Evolutionary conservation across 768 basidiomycete species (phyloP), one percentile per base, ranked within the genome.

Genomic region (Megacollybia marginata): DNA sequence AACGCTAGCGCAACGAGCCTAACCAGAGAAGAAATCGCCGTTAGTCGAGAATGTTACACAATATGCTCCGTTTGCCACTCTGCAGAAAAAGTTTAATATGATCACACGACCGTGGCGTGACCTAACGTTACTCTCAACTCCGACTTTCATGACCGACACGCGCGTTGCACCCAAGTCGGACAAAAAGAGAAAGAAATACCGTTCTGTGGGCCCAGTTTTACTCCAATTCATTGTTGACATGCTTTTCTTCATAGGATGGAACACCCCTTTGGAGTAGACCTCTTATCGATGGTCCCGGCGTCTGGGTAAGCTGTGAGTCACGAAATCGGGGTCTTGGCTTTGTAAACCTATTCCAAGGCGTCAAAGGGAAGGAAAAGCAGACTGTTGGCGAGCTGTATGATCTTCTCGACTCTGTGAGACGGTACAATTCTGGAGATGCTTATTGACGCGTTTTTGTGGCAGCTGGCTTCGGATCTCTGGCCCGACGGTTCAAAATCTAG

Each of bases 321-420:
- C 16, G 23, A 9, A 4, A 13, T 48, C 12, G 18, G 19, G 15
- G 15, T 9, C 18, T 10, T 44, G 31, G 9, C 35, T 19, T 28
- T 18, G 23, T 36, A 2, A 10, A 28, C n/a, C 6, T 43, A 15
- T 28, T 36, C 48, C 13, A 34, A 79, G 77, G 77, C 56, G 76
- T 89, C 31, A 88, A 85, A 62, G 90, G 90, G 16, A 92, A 84
- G 56, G 91, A 92, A 62, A 85, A 78, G 54, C 83, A 83, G 58
- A 76, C 85, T 0, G 77, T 88, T 4, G 80, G 83, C 34, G 90
- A 92, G 60, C 63, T 88, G 33, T 84, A 83, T 54, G 87, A 90
- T 58, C 58, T 92, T 9, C 88, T 92, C 48, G 85, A 90, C 52
- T 76, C 76, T 47, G 90, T 90, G 54, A 57, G 81, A 13, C 32